Percentiles rank a stretch among this genome's conserved stretches.
phyloP scores from a whole-genome alignment of 345 rosid species.

The Salix caprea region DNA sequence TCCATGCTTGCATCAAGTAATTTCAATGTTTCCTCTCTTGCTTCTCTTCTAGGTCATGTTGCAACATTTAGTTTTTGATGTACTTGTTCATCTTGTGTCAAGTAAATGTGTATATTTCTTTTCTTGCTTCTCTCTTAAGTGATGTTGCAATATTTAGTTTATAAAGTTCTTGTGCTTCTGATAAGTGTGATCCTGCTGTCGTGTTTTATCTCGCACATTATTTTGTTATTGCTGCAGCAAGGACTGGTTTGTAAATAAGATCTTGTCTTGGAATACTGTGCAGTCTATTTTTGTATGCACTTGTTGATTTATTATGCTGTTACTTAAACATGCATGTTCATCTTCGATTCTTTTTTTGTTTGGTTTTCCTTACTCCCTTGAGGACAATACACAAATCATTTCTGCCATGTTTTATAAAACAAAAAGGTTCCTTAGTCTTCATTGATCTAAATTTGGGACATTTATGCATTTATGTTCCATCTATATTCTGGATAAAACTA shows the following conservation, averaged over 20 bases:
- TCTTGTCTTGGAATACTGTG: too few relatives aligned
- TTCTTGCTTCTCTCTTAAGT: neutral
- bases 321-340: neutral
- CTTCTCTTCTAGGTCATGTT: neutral
- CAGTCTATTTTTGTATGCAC: too few relatives aligned
- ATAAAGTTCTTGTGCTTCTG: neutral
- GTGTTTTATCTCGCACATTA: neutral
- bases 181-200: neutral
- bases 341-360: neutral
- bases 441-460: neutral
- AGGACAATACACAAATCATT: neutral
- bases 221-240: neutral
- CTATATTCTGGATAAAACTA: neutral
- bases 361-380: neutral
- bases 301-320: too few relatives aligned
- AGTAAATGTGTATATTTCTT: neutral
- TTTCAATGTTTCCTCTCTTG: conserved; percentile 10
- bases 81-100: neutral
- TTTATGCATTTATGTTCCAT: neutral
- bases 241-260: too few relatives aligned
- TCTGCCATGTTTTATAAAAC: neutral
- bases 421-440: neutral
- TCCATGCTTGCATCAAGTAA: conserved; percentile 97
- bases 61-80: neutral
- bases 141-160: neutral